Evolutionary conservation across 169 alveolate species (phyloP).

Genomic region (Perkinsus marinus): DNA sequence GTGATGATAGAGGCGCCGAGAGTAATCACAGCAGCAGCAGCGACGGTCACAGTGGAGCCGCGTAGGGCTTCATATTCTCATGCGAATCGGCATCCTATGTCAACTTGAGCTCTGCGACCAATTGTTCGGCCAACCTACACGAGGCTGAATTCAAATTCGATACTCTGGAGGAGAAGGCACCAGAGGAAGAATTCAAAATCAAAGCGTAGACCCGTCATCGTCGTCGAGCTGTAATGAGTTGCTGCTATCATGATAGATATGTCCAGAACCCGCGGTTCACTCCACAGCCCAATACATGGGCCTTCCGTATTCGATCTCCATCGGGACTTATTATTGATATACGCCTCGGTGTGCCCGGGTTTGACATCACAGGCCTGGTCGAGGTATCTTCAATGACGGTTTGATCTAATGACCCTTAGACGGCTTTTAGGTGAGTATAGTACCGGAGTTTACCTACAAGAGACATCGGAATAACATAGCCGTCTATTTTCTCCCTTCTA

Average conservation of each 20-base stretch:
- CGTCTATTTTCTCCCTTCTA: neutral
- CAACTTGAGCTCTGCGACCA: neutral
- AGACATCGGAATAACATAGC: neutral
- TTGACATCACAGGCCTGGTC: slow-evolving; percentile 3
- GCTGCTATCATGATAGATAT: neutral
- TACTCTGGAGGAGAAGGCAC: neutral
- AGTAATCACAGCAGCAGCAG: neutral
- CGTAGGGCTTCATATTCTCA: neutral
- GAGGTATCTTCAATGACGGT: neutral
- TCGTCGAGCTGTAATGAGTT: too few species aligned
- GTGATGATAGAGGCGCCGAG: neutral
- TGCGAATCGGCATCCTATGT: neutral
- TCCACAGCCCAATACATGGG: neutral
- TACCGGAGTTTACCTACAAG: neutral
- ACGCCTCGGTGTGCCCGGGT: neutral
- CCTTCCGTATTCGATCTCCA: neutral
- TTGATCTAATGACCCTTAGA: neutral
- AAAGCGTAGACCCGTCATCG: neutral
- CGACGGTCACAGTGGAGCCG: too few species aligned
- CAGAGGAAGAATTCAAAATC: neutral
- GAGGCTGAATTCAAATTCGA: neutral
- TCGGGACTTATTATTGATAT: neutral
- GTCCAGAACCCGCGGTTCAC: neutral
- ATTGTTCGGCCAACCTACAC: neutral
- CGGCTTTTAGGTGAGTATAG: neutral